A percentile compares a stretch with the other conserved stretches of the same genome.
Conservation (phyloP, 441 rosid genomes). For the Euphorbia neoarborescens region DNA sequence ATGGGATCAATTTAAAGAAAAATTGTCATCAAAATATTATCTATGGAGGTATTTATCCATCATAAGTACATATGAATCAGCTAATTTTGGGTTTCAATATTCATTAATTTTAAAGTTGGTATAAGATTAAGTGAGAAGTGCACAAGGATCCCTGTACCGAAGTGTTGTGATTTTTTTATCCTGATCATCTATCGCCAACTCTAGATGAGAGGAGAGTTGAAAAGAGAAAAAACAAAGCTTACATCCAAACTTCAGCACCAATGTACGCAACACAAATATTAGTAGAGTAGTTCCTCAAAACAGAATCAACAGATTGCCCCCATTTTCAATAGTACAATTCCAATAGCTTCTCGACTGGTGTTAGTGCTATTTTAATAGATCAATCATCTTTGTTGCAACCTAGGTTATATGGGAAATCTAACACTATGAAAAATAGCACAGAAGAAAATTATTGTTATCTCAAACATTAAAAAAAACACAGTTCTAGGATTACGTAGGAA, state of each 20-base stretch:
- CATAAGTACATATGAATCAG: background rate
- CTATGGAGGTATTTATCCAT: background rate
- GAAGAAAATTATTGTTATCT: background rate
- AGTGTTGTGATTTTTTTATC: constrained; percentile 25
- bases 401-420: background rate
- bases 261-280: constrained; percentile 8
- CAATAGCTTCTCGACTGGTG: constrained; percentile 90
- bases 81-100: background rate
- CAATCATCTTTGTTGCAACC: background rate
- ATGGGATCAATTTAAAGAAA: too few species aligned
- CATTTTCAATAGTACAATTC: constrained; percentile 78
- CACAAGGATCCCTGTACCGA: constrained; percentile 21
- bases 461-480: background rate
- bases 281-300: constrained; percentile 83
- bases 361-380: constrained; percentile 35
- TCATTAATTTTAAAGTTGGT: background rate
- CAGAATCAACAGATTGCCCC: constrained; percentile 82
- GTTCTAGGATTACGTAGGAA: background rate
- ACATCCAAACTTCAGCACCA: constrained; percentile 6
- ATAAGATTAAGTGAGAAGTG: background rate
- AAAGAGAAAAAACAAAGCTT: constrained; percentile 16
- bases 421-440: background rate
- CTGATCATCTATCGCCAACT: background rate
- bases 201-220: constrained; percentile 6
- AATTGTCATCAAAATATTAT: background rate